These are phyloP conservation scores for Galerina sulciceps DNA, from an alignment of 768 basidiomycete species.

Conservation along the genomic window DNA sequence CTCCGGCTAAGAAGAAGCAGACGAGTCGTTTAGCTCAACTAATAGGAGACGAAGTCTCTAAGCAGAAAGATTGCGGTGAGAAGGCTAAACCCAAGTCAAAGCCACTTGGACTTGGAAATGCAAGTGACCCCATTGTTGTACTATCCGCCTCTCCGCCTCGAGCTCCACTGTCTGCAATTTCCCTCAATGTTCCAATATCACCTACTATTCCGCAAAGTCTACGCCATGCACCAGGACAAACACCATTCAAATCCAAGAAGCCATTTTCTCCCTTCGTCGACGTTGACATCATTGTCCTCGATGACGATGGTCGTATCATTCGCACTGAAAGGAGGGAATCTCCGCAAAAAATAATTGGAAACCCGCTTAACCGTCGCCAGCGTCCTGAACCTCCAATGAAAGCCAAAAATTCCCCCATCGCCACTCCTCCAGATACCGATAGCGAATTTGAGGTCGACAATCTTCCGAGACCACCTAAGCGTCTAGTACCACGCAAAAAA, in stretches of 20 bases:
- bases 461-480: constrained; percentile 29
- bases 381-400: constrained; percentile 4
- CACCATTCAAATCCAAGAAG: constrained; percentile 36
- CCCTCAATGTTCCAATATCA: constrained; percentile 37
- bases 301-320: constrained; percentile 60
- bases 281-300: constrained; percentile 71
- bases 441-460: constrained; percentile 27
- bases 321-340: constrained; percentile 67
- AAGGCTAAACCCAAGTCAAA: constrained; percentile 24
- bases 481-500: constrained; percentile 27
- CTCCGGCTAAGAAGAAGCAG: constrained; percentile 37
- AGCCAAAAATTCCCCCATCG: background rate
- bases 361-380: constrained; percentile 22
- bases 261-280: constrained; percentile 55
- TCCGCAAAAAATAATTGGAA: constrained; percentile 43
- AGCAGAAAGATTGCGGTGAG: constrained; percentile 4
- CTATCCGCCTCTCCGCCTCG: constrained; percentile 30
- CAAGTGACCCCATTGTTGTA: constrained; percentile 8
- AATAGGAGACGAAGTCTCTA: constrained; percentile 24
- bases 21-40: constrained; percentile 35
- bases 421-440: constrained; percentile 14
- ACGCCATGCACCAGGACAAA: constrained; percentile 26
- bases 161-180: constrained; percentile 34
- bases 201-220: constrained; percentile 35
- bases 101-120: constrained; percentile 1